Evolutionary conservation across 495 filamentous ascomycete species (phyloP).

Genomic region (Penicillium crystallinum): DNA sequence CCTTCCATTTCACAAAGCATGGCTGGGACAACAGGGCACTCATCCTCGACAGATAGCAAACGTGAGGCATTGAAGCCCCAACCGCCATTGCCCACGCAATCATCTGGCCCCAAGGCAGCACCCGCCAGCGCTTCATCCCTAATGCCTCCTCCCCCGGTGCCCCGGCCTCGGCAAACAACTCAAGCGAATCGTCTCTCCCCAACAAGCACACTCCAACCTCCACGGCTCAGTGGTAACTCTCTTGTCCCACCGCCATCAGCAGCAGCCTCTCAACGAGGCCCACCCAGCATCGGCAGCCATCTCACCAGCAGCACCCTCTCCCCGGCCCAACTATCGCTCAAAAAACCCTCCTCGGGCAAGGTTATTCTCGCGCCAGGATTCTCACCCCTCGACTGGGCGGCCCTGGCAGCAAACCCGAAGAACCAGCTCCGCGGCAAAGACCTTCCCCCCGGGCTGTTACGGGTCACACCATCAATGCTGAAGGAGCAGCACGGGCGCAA

Average conservation of each 20-base stretch:
- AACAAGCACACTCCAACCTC: slow-evolving; percentile 11
- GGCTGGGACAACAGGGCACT: slow-evolving; percentile 8
- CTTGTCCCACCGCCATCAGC: slow-evolving; percentile 33
- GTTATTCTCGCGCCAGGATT: slow-evolving; percentile 80
- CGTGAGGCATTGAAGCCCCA: slow-evolving; percentile 6
- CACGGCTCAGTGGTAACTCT: slow-evolving; percentile 13
- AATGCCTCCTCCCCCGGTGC: slow-evolving; percentile 37
- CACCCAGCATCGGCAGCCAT: slow-evolving; percentile 21
- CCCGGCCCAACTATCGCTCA: slow-evolving; percentile 32
- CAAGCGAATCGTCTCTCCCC: slow-evolving; percentile 17
- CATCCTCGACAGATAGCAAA: slow-evolving; percentile 1
- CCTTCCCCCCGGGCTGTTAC: slow-evolving; percentile 46
- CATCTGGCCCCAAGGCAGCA: slow-evolving; percentile 6
- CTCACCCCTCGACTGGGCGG: slow-evolving; percentile 94
- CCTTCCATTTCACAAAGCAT: slow-evolving; percentile 2
- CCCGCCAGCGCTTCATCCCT: slow-evolving; percentile 20
- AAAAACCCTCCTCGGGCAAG: slow-evolving; percentile 44
- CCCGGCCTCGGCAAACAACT: slow-evolving; percentile 23
- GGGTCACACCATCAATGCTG: slow-evolving; percentile 75
- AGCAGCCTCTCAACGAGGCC: slow-evolving; percentile 28
- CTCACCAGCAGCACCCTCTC: slow-evolving; percentile 34
- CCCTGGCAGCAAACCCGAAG: slow-evolving; percentile 58
- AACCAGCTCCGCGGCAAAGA: slow-evolving; percentile 62
- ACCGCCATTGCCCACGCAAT: slow-evolving; percentile 14
- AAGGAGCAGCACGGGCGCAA: slow-evolving; percentile 69